Evolutionary conservation across 2,329 filamentous ascomycete genomes (phyloP).

Genomic region (Fusarium graminum): DNA sequence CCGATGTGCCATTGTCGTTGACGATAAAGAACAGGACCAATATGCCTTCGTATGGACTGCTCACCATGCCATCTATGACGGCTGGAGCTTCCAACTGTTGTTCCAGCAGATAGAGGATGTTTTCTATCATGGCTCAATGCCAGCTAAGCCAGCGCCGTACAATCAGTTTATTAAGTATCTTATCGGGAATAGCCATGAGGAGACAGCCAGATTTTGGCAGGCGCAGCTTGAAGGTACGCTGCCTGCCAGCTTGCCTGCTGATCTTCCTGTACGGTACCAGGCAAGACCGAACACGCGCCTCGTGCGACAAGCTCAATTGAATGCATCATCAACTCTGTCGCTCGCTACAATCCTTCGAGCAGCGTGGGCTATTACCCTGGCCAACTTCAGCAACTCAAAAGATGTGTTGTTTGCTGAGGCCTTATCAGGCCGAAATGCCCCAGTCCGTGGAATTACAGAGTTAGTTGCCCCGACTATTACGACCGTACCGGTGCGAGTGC

Average conservation of each 20-base stretch:
- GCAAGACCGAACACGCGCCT: conserved; percentile 16
- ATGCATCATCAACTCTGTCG: conserved; percentile 12
- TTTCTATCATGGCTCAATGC: conserved; percentile 13
- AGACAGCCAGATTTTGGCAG: conserved; percentile 18
- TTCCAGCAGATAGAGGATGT: conserved; percentile 17
- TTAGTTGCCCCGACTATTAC: conserved; percentile 17
- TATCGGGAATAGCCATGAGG: conserved; percentile 8
- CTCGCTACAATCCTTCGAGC: conserved; percentile 20
- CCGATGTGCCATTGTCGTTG: conserved; percentile 14
- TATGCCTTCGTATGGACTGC: conserved; percentile 15
- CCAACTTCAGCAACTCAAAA: conserved; percentile 17
- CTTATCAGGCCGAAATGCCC: conserved; percentile 17
- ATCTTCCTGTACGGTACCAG: conserved; percentile 18
- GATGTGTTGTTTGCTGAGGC: conserved; percentile 17
- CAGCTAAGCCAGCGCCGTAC: conserved; percentile 9
- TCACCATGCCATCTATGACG: conserved; percentile 21
- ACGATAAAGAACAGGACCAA: conserved; percentile 16
- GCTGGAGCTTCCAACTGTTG: conserved; percentile 19
- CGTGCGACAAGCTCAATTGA: conserved; percentile 15
- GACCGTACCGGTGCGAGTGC: conserved; percentile 15
- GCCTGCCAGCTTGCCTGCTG: conserved; percentile 12
- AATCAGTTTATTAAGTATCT: conserved; percentile 16
- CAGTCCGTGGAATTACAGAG: conserved; percentile 18
- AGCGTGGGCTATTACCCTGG: conserved; percentile 17
- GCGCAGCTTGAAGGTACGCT: conserved; percentile 16